Percentiles rank a stretch among this genome's conserved stretches.
Evolutionary conservation across 2,329 filamentous ascomycete genomes (phyloP).

Genomic region (Ascochyta clinopodiicola): DNA sequence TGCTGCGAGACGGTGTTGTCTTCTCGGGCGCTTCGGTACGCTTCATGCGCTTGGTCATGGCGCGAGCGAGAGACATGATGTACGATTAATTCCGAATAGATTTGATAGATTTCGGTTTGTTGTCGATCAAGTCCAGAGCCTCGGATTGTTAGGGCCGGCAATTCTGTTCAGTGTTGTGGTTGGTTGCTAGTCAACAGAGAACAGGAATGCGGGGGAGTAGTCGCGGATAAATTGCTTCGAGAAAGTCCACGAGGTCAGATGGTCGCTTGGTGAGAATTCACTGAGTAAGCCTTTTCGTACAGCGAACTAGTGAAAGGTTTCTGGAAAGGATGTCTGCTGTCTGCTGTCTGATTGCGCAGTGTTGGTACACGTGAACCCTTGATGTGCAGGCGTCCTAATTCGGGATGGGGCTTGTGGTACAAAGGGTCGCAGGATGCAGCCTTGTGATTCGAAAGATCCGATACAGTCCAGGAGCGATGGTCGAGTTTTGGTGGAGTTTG

Average conservation of each 20-base stretch:
- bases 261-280: conserved; percentile 24
- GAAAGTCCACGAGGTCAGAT: conserved; percentile 29
- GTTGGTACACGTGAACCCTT: conserved; percentile 33
- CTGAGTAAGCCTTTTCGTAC: conserved; percentile 29
- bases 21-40: conserved; percentile 54
- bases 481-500: conserved; percentile 17
- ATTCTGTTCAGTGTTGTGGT: conserved; percentile 31
- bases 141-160: conserved; percentile 36
- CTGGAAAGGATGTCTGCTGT: conserved; percentile 25
- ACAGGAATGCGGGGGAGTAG: conserved; percentile 44
- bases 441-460: conserved; percentile 18
- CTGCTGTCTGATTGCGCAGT: conserved; percentile 26
- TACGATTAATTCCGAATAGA: conserved; percentile 39
- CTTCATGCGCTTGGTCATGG: conserved; percentile 73
- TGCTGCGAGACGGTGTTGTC: conserved; percentile 46
- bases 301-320: conserved; percentile 28
- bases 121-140: conserved; percentile 5
- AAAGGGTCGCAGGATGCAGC: conserved; percentile 25
- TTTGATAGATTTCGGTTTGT: conserved; percentile 34
- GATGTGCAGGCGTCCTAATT: conserved; percentile 35
- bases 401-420: conserved; percentile 39
- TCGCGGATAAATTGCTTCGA: conserved; percentile 45
- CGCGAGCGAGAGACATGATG: conserved; percentile 69
- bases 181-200: conserved; percentile 34
- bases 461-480: conserved; percentile 16